phyloP scores from a whole-genome alignment of 306 rosid species.

The Rubus parviflorus region DNA sequence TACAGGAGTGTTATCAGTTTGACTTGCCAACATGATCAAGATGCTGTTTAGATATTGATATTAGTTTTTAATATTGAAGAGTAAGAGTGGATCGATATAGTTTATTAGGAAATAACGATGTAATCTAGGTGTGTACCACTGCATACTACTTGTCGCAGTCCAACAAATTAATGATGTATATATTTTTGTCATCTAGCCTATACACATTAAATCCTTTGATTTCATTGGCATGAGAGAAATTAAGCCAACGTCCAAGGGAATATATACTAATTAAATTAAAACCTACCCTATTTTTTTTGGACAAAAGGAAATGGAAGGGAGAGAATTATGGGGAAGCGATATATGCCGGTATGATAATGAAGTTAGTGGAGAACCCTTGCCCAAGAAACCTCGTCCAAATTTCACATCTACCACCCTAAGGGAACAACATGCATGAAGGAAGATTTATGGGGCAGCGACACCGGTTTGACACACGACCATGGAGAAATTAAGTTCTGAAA shows the following conservation, averaged over 20 bases:
- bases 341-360: too few relatives aligned
- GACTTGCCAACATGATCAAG: conserved; percentile 18
- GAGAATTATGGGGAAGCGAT: too few relatives aligned
- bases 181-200: neutral
- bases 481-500: too few relatives aligned
- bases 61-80: neutral
- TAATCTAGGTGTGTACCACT: conserved; percentile 3
- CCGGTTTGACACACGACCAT: too few relatives aligned
- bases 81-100: neutral
- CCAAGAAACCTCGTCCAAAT: too few relatives aligned
- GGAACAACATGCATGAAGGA: too few relatives aligned
- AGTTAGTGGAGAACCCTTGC: too few relatives aligned
- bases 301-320: too few relatives aligned
- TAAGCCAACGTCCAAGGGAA: neutral
- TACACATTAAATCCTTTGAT: neutral
- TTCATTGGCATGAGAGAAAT: neutral
- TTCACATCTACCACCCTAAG: too few relatives aligned
- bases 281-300: too few relatives aligned
- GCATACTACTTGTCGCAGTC: neutral
- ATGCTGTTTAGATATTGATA: neutral
- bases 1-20: conserved; percentile 27
- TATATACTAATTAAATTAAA: too few relatives aligned
- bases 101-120: conserved; percentile 12
- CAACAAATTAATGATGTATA: conserved; percentile 1
- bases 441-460: too few relatives aligned